Evolutionary conservation across 1,139 yeast species (phyloP), one percentile per base, ranked within the genome.

Genomic region (Lodderomyces beijingensis): DNA sequence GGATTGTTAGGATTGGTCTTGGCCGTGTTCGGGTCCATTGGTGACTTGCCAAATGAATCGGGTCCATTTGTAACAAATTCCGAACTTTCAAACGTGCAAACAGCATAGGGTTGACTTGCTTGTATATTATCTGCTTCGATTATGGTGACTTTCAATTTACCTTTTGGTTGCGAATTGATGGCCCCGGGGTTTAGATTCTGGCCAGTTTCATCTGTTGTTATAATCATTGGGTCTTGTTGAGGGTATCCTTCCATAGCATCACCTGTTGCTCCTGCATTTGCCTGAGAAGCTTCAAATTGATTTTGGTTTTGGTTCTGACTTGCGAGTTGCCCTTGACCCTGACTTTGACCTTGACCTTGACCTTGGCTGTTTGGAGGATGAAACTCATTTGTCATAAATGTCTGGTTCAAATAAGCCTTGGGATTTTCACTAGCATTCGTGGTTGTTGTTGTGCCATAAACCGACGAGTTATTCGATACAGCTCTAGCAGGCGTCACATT

Each of bases 51-150:
- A 44, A 69, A 69, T 19, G 81, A 72, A 41, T 77, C 83, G 3
- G 93, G 88, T 11, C 91, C 89, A 42, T 79, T 78, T 17, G 95
- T 79, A 40, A 89, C 88, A 45, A 81, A 85, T 60, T 89, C 97
- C 1, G 95, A 82, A 41, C 93, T 82, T 53, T 88, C 96, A 61
- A 85, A 89, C 2, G 95, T 85, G 56, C 95, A 86, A 21, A 89
- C 96, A 16, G 86, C 96, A 55, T 89, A 89, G 3, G 96, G 96
- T 47, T 77, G 81, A 6, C 87, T 71, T 28, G 58, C 59, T 43
- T 71, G 63, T 21, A 50, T 38, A 44, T 77, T 80, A 38, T 70
- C 73, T 3, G 96, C 96, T 54, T 86, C 91, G 25, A 83, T 65
- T 44, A 91, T 87, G 30, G 77, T 76, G 31, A 91, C 88, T 48